Percentiles rank a stretch among this genome's conserved stretches.
phyloP scores from a whole-genome alignment of 345 rosid species.

The Hypericum perforatum region DNA sequence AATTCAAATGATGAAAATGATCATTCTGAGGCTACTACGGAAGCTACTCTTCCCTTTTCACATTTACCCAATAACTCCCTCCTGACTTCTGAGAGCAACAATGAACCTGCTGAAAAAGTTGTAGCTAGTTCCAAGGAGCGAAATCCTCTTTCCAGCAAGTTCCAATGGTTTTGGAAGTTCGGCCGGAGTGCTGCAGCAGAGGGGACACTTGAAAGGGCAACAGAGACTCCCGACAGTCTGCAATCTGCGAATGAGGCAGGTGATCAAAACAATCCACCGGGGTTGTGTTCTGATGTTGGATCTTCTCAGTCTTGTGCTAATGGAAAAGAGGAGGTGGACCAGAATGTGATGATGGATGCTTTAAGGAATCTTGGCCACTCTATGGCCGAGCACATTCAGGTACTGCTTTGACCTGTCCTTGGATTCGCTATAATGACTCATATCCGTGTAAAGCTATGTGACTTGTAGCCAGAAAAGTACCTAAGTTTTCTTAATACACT shows the following conservation, averaged over 20 bases:
- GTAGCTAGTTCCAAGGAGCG: slow-evolving; percentile 34
- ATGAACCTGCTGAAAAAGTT: slow-evolving; percentile 22
- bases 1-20: slow-evolving; percentile 32
- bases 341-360: slow-evolving; percentile 59
- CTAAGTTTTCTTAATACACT: no score
- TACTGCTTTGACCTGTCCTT: slow-evolving; percentile 18
- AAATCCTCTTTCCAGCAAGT: slow-evolving; percentile 50
- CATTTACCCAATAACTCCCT: slow-evolving; percentile 29
- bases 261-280: slow-evolving; percentile 17
- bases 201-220: slow-evolving; percentile 37
- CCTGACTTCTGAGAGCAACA: slow-evolving; percentile 21
- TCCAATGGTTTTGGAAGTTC: slow-evolving; percentile 93
- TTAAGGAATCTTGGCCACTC: slow-evolving; percentile 75
- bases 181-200: slow-evolving; percentile 44
- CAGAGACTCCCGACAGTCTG: slow-evolving; percentile 18
- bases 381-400: slow-evolving; percentile 98
- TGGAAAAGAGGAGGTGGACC: slow-evolving; percentile 54
- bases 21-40: slow-evolving; percentile 26
- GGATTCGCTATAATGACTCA: no score
- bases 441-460: no score
- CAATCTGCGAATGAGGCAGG: slow-evolving; percentile 26
- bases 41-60: slow-evolving; percentile 48
- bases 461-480: no score
- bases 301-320: slow-evolving; percentile 23
- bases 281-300: slow-evolving; percentile 26